These are phyloP conservation scores for Thuja plicata DNA, from an alignment of 83 land plant species.

Conservation along the genomic window DNA sequence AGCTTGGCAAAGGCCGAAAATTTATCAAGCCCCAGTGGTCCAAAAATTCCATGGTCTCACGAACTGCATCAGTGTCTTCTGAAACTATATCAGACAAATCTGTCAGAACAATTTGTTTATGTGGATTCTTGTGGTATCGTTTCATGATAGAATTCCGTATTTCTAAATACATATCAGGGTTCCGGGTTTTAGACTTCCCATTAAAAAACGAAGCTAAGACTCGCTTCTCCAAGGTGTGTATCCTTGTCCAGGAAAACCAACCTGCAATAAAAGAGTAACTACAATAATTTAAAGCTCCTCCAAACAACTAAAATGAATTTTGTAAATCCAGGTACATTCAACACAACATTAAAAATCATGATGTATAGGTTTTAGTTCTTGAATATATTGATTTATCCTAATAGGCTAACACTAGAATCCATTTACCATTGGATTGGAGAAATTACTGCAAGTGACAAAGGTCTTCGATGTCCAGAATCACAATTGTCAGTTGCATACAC, in stretches of 20 bases:
- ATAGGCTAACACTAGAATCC: not conserved
- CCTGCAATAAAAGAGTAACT: slow-evolving; percentile 37
- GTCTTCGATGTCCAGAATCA: not conserved
- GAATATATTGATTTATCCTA: not conserved
- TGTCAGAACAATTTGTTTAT: slow-evolving; percentile 45
- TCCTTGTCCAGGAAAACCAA: slow-evolving; percentile 92
- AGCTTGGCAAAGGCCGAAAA: slow-evolving; percentile 74
- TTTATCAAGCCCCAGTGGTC: slow-evolving; percentile 97
- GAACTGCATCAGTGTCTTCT: slow-evolving; percentile 53
- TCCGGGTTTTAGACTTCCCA: slow-evolving; percentile 66
- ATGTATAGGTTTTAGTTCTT: not conserved
- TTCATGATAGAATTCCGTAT: slow-evolving; percentile 80
- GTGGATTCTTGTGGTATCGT: slow-evolving; percentile 72
- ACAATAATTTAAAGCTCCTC: not conserved
- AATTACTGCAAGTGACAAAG: not conserved
- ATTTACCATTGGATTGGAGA: not conserved
- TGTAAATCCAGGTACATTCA: not conserved
- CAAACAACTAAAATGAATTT: not conserved
- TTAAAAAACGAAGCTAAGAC: slow-evolving; percentile 78
- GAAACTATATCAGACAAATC: slow-evolving; percentile 57
- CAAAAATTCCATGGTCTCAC: slow-evolving; percentile 80
- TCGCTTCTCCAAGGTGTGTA: slow-evolving; percentile 75
- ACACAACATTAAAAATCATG: not conserved
- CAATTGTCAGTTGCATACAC: not conserved
- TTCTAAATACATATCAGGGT: slow-evolving; percentile 77